Percentiles rank a stretch among this genome's conserved stretches.
Evolutionary conservation across 331 rosid species (phyloP).

Genomic region (Acacia pycnantha): DNA sequence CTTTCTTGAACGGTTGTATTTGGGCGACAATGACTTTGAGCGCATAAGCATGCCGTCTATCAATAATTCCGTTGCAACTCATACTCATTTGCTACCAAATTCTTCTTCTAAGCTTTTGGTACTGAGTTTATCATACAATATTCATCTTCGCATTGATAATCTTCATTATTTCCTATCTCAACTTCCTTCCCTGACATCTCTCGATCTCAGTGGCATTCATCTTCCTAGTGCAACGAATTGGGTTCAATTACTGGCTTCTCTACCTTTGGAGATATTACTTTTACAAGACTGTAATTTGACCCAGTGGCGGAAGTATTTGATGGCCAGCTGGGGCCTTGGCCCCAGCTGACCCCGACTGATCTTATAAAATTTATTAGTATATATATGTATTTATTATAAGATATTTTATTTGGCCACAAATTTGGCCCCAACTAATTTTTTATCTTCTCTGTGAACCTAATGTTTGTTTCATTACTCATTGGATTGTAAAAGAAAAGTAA

Average conservation of each 20-base stretch:
- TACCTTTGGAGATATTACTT: accelerated
- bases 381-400: too few species aligned
- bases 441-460: too few species aligned
- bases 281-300: not conserved
- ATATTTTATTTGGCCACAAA: too few species aligned
- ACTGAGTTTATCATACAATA: not conserved
- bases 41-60: not conserved
- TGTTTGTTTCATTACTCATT: too few species aligned
- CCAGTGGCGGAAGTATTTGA: too few species aligned
- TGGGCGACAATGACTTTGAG: not conserved
- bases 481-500: too few species aligned
- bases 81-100: not conserved
- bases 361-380: too few species aligned
- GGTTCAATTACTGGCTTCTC: not conserved
- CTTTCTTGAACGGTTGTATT: accelerated
- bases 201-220: not conserved
- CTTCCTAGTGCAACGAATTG: not conserved
- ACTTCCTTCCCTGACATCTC: not conserved
- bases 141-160: not conserved
- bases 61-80: not conserved
- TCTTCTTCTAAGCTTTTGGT: not conserved
- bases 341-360: too few species aligned
- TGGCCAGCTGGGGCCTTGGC: too few species aligned
- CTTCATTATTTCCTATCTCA: not conserved
- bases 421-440: too few species aligned